Conservation (phyloP, 352 stramenopile species). For the Phytophthora palmivora region DNA sequence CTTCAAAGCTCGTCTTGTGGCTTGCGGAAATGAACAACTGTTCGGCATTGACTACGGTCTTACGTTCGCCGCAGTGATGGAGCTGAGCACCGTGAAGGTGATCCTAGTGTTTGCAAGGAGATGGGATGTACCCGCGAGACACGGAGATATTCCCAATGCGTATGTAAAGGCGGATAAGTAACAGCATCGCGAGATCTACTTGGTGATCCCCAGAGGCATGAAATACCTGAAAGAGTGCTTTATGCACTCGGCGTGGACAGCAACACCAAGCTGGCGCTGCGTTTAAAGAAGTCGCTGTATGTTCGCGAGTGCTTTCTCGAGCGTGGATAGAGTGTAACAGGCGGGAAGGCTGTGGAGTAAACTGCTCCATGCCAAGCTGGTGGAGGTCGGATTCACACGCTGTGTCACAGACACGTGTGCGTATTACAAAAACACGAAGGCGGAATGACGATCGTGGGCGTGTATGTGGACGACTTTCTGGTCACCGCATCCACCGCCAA, state of each 20-base stretch:
- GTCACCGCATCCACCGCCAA: constrained; percentile 12
- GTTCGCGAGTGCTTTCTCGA: too few species aligned
- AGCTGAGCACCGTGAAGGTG: constrained; percentile 4
- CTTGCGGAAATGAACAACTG: too few species aligned
- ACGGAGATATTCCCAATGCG: constrained; percentile 11
- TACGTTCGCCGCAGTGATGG: too few species aligned
- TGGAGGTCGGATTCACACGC: neutral
- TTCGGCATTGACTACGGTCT: too few species aligned
- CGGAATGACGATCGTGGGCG: constrained; percentile 24
- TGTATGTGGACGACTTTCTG: constrained; percentile 48
- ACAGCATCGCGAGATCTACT: constrained; percentile 8
- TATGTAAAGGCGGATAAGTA: constrained; percentile 5
- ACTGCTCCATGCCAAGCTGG: neutral
- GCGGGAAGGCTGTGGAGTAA: constrained; percentile 8
- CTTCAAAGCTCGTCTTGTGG: too few species aligned
- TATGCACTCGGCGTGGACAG: neutral
- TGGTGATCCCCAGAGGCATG: constrained; percentile 1
- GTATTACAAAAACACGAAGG: too few species aligned
- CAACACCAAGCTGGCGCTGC: neutral
- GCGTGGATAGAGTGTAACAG: too few species aligned
- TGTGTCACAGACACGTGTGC: constrained; percentile 13
- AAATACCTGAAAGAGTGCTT: neutral
- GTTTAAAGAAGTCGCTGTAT: constrained; percentile 7
- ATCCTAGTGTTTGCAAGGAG: neutral
- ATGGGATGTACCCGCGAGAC: neutral